A percentile compares a stretch with the other conserved stretches of the same genome.
These are phyloP conservation scores for Colletotrichum sp. DNA, from an alignment of 2,329 filamentous ascomycete species.

Conservation along the genomic window DNA sequence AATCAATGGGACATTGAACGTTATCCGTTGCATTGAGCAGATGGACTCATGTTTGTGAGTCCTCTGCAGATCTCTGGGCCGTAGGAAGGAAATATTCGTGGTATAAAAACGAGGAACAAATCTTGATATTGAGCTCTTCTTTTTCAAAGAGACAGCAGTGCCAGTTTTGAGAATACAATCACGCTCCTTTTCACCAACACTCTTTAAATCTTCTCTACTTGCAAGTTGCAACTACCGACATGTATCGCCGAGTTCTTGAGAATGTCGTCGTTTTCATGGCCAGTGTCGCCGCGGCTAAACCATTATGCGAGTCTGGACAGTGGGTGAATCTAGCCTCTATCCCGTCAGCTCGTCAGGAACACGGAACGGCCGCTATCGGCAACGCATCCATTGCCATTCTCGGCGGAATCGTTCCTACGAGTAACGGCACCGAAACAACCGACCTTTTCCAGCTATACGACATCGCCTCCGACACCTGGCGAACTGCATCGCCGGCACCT, in stretches of 20 bases:
- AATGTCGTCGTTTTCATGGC: not conserved
- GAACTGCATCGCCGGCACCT: constrained; percentile 29
- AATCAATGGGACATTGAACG: not conserved
- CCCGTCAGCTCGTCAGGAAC: not conserved
- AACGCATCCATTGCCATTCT: not conserved
- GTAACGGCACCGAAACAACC: not conserved
- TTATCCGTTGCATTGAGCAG: not conserved
- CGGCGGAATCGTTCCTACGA: not conserved
- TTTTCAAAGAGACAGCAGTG: not conserved
- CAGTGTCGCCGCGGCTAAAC: not conserved
- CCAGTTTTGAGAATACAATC: not conserved
- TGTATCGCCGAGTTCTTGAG: not conserved
- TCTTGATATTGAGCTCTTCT: not conserved
- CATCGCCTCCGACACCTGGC: constrained; percentile 29
- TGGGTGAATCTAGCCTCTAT: not conserved
- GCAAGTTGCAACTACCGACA: not conserved
- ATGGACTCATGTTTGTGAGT: not conserved
- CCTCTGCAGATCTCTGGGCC: not conserved
- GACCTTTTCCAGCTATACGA: constrained; percentile 31
- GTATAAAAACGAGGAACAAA: not conserved
- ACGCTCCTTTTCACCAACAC: not conserved
- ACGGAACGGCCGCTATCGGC: not conserved
- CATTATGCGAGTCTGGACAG: not conserved
- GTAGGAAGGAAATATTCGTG: accelerated
- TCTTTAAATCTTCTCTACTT: not conserved